Evolutionary conservation across 129 eudicot species (phyloP).

Genomic region (Silybum marianum): DNA sequence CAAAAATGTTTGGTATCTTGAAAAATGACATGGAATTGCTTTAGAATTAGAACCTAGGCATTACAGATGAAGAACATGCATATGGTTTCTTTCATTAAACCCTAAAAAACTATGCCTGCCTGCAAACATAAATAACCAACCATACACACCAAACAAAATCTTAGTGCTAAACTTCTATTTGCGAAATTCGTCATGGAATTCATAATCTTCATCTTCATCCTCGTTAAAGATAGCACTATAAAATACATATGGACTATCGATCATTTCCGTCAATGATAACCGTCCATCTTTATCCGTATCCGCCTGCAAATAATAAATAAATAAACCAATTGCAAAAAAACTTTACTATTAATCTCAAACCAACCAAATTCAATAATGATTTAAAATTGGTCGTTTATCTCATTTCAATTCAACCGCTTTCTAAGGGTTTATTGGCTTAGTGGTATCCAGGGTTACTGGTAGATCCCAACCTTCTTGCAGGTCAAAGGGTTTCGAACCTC

Average conservation of each 20-base stretch:
- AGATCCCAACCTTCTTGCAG: too few relatives aligned
- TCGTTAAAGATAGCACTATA: constrained; percentile 79
- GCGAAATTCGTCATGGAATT: constrained; percentile 83
- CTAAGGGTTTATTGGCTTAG: too few relatives aligned
- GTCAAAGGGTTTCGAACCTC: neutral
- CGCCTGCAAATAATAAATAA: constrained; percentile 57
- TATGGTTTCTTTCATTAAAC: constrained; percentile 15
- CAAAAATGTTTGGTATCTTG: neutral
- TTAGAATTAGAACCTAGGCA: constrained; percentile 25
- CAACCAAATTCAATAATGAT: neutral
- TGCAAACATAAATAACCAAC: constrained; percentile 23
- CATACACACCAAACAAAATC: constrained; percentile 13
- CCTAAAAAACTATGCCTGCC: constrained; percentile 15
- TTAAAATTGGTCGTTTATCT: neutral
- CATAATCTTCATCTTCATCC: constrained; percentile 81
- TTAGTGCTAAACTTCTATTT: constrained; percentile 28
- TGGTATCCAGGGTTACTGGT: too few relatives aligned
- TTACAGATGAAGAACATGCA: constrained; percentile 27
- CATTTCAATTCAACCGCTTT: too few relatives aligned
- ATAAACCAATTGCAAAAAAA: neutral
- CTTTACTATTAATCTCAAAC: neutral
- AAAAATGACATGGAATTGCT: constrained; percentile 27
- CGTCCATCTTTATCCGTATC: constrained; percentile 85
- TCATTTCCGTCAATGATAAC: constrained; percentile 71
- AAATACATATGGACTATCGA: constrained; percentile 85